Conservation (phyloP, 164 flowering plant genomes). For the Nymphaea colorata region DNA sequence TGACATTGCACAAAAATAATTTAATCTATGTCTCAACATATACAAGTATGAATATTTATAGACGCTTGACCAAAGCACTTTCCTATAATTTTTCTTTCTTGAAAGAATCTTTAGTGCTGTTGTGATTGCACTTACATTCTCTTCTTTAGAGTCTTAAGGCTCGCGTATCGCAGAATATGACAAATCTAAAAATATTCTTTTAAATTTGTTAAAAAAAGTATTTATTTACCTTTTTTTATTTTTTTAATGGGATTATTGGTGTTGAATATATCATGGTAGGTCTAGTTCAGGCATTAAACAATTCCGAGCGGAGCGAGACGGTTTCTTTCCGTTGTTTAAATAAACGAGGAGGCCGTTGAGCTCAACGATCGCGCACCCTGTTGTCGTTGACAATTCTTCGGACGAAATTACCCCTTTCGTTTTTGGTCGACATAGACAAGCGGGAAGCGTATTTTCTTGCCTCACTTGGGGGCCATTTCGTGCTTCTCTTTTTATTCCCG, state of each 20-base stretch:
- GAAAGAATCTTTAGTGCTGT: too few relatives aligned
- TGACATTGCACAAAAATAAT: too few relatives aligned
- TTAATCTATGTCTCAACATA: too few relatives aligned
- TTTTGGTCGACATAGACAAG: background rate
- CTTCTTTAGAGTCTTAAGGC: too few relatives aligned
- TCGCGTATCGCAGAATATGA: background rate
- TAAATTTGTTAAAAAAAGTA: too few relatives aligned
- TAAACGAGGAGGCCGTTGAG: background rate
- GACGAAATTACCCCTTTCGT: background rate
- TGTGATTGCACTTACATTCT: too few relatives aligned
- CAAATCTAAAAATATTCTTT: background rate
- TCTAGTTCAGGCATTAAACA: background rate
- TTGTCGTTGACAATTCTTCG: background rate
- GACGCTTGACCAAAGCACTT: too few relatives aligned
- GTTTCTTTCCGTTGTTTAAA: background rate
- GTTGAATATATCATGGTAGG: background rate
- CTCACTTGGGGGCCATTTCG: background rate
- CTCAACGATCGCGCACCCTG: background rate
- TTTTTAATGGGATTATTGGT: background rate
- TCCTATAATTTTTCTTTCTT: too few relatives aligned
- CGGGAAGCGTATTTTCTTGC: background rate
- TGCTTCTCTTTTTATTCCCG: background rate
- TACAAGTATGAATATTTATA: too few relatives aligned
- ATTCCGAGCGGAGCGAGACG: background rate
- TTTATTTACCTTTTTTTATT: too few relatives aligned